Conservation (phyloP, 495 filamentous ascomycete genomes). For the Hypoxylon fuscum region DNA sequence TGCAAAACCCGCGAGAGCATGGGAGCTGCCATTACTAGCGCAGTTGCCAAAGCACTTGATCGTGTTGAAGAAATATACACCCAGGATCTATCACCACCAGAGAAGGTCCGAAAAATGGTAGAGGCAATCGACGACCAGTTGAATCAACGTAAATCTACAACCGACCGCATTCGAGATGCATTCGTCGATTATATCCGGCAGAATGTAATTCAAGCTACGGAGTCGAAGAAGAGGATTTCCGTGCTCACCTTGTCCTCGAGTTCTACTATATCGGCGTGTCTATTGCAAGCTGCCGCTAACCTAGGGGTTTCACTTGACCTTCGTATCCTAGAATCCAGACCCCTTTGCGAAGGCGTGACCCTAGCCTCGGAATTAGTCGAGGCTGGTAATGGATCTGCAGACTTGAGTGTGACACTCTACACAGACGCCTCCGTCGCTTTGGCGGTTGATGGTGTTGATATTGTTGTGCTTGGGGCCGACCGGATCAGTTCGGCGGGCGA, state of each 20-base stretch:
- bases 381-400: conserved; percentile 36
- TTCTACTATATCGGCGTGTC: conserved; percentile 62
- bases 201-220: conserved; percentile 21
- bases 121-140: conserved; percentile 34
- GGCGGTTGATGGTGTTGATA: conserved; percentile 56
- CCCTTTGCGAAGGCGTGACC: conserved; percentile 69
- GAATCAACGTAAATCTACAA: conserved; percentile 26
- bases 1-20: conserved; percentile 71
- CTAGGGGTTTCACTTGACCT: conserved; percentile 56
- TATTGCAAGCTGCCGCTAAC: conserved; percentile 34
- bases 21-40: conserved; percentile 66
- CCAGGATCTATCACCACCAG: conserved; percentile 31
- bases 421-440: conserved; percentile 69
- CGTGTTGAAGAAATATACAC: conserved; percentile 41
- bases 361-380: conserved; percentile 59
- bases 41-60: conserved; percentile 56
- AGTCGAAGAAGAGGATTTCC: conserved; percentile 44
- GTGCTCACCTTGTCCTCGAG: conserved; percentile 68
- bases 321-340: conserved; percentile 71
- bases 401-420: conserved; percentile 58
- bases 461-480: conserved; percentile 71
- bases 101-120: conserved; percentile 48
- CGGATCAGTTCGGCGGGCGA: conserved; percentile 62
- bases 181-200: conserved; percentile 42
- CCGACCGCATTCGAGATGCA: conserved; percentile 45